Evolutionary conservation across 163 green algal genomes (phyloP), one percentile per base, ranked within the genome.

Genomic region (Coccomyxa subellipsoidea): DNA sequence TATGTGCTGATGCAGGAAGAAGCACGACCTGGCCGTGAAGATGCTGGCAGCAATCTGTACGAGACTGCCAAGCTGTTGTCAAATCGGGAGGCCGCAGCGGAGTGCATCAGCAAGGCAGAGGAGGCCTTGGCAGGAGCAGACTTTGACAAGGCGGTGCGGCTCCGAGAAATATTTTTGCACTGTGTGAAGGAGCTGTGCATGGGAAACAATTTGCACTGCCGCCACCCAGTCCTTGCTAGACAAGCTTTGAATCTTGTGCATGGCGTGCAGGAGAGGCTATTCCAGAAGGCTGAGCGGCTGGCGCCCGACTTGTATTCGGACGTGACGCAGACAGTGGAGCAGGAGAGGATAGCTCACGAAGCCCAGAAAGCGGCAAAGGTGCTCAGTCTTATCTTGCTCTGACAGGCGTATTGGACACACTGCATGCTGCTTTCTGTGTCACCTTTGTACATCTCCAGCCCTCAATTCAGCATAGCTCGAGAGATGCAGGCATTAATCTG

Each of bases 221-320:
- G n/a, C n/a, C n/a, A n/a, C n/a, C n/a, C n/a, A n/a, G n/a, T n/a
- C 47, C 47, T 59, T 73, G 66, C 59, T 73, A 23, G 32, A 73
- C 21, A n/a, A 18, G 21, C n/a, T 8, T 7, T 73, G 66, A 73
- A n/a, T 59, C 1, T 23, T 1, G 15, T 54, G 36, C 1, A 34
- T 21, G 29, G 23, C 27, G 10, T 47, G 73, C 38, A 80, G 76
- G 54, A 70, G 27, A 35, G 27, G 38, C 80, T 87, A 75, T 71
- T 82, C 66, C 34, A 73, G 27, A 87, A 87, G 76, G 83, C 83
- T 2, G 78, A 54, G 29, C 70, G 77, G 69, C 80, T 85, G 69
- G 83, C 83, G n/a, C 83, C 83, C 23, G 76, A 31, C 21, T 7
- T 10, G 38, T n/a, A 54, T 12, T 5, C 53, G 27, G 38, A 80